Base-by-base conservation (phyloP, 164 flowering plant species). In the Vitis cinerea region DNA sequence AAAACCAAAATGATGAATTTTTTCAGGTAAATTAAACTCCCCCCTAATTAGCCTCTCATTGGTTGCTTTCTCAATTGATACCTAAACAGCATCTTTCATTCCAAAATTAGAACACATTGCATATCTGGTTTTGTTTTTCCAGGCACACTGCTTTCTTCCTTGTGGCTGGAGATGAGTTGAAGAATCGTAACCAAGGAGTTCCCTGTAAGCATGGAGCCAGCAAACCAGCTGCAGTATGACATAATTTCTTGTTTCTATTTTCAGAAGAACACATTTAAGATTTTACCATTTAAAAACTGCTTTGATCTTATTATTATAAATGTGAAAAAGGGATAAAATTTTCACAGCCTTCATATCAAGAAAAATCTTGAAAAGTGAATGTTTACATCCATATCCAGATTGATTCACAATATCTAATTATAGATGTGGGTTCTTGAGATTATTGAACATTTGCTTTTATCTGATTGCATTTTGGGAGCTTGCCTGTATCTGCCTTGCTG, bases 141-240 rank as follows among this genome's bases (percentile, higher is more conserved):
- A 91, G 97, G 87, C 97, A 94, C 84, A 90, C 98, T 10, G 98
- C 98, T 59, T 94, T 83, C 82, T 91, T 94, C 78, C 96, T 94
- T 31, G 98, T 94, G 68, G 97, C 98, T 57, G 98, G 98, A 63
- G 87, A 93, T 71, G 90, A 91, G 84, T 60, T 94, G 87, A 94
- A 90, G 87, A 77, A 82, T 57, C 84, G 66, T 64, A 84, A 75
- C 55, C 80, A 79, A 71, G 81, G 72, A 73, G 67, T 72, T n/a
- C 72, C 80, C 3, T 83, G 87, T 67, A 87, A 85, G 77, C 93
- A 82, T 61, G 88, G 69, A 14, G 55, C 82, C 50, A 72, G 65
- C 74, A 81, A 80, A 72, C 74, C 81, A 58, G 73, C 84, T 57
- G 61, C 76, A 64, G 68, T n/a, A 48, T 80, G 72, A 73, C 15